Evolutionary conservation across 257 asterid species (phyloP).

Genomic region (Ballota nigra): DNA sequence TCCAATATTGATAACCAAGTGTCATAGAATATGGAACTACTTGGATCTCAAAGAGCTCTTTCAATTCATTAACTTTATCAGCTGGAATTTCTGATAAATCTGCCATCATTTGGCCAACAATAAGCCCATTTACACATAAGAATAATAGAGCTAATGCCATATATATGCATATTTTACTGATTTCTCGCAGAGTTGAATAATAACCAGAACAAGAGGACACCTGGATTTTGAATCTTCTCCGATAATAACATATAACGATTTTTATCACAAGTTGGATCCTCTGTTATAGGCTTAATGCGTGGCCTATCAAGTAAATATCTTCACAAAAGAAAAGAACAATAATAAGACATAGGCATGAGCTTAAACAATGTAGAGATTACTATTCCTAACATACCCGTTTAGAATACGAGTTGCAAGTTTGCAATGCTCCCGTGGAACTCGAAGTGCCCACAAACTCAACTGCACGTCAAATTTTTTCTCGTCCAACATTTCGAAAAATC

Average conservation of each 20-base stretch:
- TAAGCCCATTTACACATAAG: neutral
- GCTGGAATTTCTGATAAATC: conserved; percentile 79
- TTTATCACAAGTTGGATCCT: conserved; percentile 68
- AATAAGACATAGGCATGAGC: neutral
- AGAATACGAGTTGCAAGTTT: conserved; percentile 70
- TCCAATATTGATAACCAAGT: conserved; percentile 89
- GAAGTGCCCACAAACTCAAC: conserved; percentile 69
- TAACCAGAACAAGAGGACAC: conserved; percentile 24
- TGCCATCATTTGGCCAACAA: conserved; percentile 27
- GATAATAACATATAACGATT: conserved; percentile 73
- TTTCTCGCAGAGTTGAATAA: neutral
- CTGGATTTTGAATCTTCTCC: conserved; percentile 59
- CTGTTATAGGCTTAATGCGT: conserved; percentile 78
- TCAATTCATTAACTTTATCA: conserved; percentile 65
- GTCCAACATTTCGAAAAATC: conserved; percentile 42
- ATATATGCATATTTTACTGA: neutral
- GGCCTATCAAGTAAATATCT: conserved; percentile 84
- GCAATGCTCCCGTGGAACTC: conserved; percentile 79
- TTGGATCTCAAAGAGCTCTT: conserved; percentile 61
- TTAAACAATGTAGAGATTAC: neutral
- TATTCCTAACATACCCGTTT: conserved; percentile 50
- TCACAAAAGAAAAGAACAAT: conserved; percentile 13
- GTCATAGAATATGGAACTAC: conserved; percentile 70
- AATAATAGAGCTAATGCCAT: neutral
- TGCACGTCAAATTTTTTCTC: conserved; percentile 57